Percentiles rank a stretch among this genome's conserved stretches.
Conservation (phyloP, 345 rosid species). For the Stellera chamaejasme region DNA sequence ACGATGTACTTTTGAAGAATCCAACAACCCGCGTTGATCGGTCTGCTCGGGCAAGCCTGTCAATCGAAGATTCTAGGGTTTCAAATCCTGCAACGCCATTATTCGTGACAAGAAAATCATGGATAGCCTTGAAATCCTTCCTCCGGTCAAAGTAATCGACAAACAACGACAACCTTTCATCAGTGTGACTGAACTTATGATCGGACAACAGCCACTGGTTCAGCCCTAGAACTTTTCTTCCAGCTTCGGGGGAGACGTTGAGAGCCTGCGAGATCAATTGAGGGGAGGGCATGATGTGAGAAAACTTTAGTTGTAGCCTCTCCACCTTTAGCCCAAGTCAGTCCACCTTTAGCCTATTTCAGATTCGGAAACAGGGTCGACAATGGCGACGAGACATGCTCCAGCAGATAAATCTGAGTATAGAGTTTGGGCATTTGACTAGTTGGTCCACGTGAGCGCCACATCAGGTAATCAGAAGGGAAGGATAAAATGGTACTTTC, state of each 20-base stretch:
- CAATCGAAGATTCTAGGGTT: slow-evolving; percentile 44
- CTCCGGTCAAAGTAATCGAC: slow-evolving; percentile 82
- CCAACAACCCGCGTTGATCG: slow-evolving; percentile 54
- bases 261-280: slow-evolving; percentile 51
- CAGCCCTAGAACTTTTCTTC: slow-evolving; percentile 66
- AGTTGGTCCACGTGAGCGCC: too few species aligned
- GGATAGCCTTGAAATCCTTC: slow-evolving; percentile 79
- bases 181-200: slow-evolving; percentile 44
- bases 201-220: slow-evolving; percentile 53
- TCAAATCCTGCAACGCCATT: slow-evolving; percentile 45
- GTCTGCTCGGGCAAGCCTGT: slow-evolving; percentile 75
- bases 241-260: slow-evolving; percentile 66
- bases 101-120: slow-evolving; percentile 44
- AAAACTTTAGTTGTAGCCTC: slow-evolving; percentile 62
- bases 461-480: too few species aligned
- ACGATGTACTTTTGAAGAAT: slow-evolving; percentile 68
- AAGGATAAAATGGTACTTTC: too few species aligned
- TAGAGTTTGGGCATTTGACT: too few species aligned
- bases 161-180: slow-evolving; percentile 68
- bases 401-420: too few species aligned
- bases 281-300: slow-evolving; percentile 63
- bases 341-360: too few species aligned
- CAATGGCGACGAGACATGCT: too few species aligned
- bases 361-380: too few species aligned
- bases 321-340: too few species aligned